Conservation (phyloP, 2,329 filamentous ascomycete genomes). For the Talaromyces sp. region DNA sequence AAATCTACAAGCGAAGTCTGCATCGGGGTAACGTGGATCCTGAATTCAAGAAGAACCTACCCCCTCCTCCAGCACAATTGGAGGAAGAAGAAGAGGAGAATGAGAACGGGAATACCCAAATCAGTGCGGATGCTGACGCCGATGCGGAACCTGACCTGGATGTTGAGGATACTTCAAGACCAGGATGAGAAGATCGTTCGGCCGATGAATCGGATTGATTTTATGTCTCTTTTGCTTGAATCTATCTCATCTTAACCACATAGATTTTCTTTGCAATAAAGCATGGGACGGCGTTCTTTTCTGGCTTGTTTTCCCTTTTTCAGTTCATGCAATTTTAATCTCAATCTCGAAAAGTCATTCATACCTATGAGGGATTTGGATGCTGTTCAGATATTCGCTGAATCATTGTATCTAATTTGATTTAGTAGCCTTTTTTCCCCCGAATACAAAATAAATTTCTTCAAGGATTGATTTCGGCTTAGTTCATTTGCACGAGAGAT, state of each 20-base stretch:
- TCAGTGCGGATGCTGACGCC: constrained; percentile 5
- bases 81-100: constrained; percentile 15
- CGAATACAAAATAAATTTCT: background rate
- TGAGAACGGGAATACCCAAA: constrained; percentile 5
- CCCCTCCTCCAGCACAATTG: constrained; percentile 28
- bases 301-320: background rate
- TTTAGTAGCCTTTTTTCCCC: background rate
- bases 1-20: constrained; percentile 44
- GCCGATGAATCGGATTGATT: constrained; percentile 11
- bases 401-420: background rate
- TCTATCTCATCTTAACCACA: background rate
- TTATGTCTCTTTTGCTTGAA: background rate
- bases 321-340: background rate
- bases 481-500: too few species aligned
- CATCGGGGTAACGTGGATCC: constrained; percentile 45
- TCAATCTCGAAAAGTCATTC: background rate
- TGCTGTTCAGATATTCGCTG: background rate
- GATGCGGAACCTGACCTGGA: constrained; percentile 11
- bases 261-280: background rate
- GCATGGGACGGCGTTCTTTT: constrained; percentile 4
- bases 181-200: background rate
- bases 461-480: background rate
- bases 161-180: background rate
- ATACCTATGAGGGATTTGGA: background rate
- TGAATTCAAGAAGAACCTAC: constrained; percentile 35